These are phyloP conservation scores for Moringa oleifera DNA, from an alignment of 345 rosid species.

Conservation along the genomic window DNA sequence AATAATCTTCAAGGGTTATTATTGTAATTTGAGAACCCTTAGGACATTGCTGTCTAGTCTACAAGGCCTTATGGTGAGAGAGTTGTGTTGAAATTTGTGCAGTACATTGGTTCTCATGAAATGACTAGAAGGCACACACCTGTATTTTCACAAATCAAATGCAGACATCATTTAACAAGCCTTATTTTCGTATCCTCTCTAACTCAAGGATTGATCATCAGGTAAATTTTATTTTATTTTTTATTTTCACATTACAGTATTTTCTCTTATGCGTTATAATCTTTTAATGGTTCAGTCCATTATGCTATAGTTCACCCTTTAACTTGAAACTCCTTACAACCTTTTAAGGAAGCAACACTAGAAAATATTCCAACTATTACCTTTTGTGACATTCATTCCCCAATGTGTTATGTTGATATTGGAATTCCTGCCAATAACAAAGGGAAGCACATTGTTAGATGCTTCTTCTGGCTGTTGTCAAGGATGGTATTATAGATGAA, in stretches of 20 bases:
- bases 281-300: neutral
- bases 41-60: conserved; percentile 7
- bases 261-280: neutral
- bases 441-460: conserved; percentile 5
- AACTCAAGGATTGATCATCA: conserved; percentile 75
- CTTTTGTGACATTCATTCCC: conserved; percentile 78
- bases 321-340: conserved; percentile 28
- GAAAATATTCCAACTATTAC: conserved; percentile 81
- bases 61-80: conserved; percentile 10
- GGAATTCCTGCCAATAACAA: conserved; percentile 26
- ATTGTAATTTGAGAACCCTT: conserved; percentile 7
- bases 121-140: conserved; percentile 9
- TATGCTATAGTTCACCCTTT: neutral
- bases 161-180: conserved; percentile 8
- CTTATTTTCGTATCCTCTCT: conserved; percentile 1
- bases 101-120: conserved; percentile 5
- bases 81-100: conserved; percentile 7
- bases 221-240: conserved; percentile 30
- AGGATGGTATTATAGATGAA: conserved; percentile 2
- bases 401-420: conserved; percentile 67
- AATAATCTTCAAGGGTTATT: conserved; percentile 13
- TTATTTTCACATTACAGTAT: neutral
- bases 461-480: conserved; percentile 8
- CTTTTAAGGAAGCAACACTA: conserved; percentile 77
- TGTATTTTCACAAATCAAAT: conserved; percentile 8